Percentiles rank a stretch among this genome's conserved stretches.
Evolutionary conservation across 2,329 filamentous ascomycete species (phyloP).

Genomic region (Ceratocystis lukuohia): DNA sequence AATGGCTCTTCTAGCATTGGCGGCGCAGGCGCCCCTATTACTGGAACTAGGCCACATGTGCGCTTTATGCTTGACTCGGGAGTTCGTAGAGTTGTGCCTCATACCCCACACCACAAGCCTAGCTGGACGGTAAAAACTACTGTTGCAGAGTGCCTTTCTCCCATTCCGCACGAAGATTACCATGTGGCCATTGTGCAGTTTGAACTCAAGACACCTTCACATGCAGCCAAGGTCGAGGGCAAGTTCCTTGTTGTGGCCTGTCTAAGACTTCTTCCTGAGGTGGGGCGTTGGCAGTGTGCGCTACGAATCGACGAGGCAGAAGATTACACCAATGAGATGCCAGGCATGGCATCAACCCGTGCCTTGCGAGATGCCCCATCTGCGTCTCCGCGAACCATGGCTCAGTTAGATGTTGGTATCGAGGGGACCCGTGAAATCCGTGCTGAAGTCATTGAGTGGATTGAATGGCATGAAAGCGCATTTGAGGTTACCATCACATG

Average conservation of each 20-base stretch:
- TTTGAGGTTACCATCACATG: conserved; percentile 18
- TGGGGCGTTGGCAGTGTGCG: conserved; percentile 17
- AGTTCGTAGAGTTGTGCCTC: conserved; percentile 12
- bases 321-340: conserved; percentile 19
- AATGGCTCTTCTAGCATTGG: background rate
- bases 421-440: conserved; percentile 18
- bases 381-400: conserved; percentile 10
- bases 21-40: background rate
- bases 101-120: conserved; percentile 14
- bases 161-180: conserved; percentile 17
- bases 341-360: conserved; percentile 5
- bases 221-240: conserved; percentile 16
- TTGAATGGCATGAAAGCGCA: conserved; percentile 18
- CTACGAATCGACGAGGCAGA: conserved; percentile 16
- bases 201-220: conserved; percentile 16
- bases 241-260: conserved; percentile 18
- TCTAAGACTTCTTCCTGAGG: conserved; percentile 8
- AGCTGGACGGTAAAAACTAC: conserved; percentile 14
- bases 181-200: conserved; percentile 17
- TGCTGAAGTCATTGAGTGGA: conserved; percentile 17
- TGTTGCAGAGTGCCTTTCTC: conserved; percentile 12
- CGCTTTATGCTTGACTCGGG: conserved; percentile 13
- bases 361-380: conserved; percentile 3
- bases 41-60: conserved; percentile 10
- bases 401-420: conserved; percentile 17